A percentile compares a stretch with the other conserved stretches of the same genome.
These are phyloP conservation scores for Globisporangium nagaii DNA, from an alignment of 352 stramenopile genomes.

Conservation along the genomic window DNA sequence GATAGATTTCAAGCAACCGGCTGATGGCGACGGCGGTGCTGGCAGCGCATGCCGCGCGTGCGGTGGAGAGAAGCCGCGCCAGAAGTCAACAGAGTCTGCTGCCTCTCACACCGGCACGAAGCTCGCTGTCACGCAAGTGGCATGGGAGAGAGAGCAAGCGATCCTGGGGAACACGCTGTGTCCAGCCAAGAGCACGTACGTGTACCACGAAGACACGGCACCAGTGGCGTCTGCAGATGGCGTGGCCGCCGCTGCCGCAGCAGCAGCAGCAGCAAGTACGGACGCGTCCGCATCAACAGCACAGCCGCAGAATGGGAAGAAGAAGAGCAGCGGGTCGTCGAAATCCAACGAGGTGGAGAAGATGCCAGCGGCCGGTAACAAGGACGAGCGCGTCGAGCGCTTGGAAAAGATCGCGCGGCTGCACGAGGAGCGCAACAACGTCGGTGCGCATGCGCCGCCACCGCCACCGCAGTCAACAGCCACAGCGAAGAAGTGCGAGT, in stretches of 20 bases:
- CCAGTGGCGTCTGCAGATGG: too few relatives aligned
- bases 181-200: slow-evolving; percentile 57
- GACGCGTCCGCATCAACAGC: slow-evolving; percentile 5
- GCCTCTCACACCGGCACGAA: slow-evolving; percentile 8
- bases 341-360: slow-evolving; percentile 50
- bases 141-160: slow-evolving; percentile 52
- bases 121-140: slow-evolving; percentile 50
- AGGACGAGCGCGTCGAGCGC: slow-evolving; percentile 63
- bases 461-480: not conserved
- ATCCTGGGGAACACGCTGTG: slow-evolving; percentile 70
- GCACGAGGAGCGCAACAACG: slow-evolving; percentile 67
- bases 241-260: not conserved
- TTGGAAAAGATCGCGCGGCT: slow-evolving; percentile 57
- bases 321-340: slow-evolving; percentile 23
- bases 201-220: slow-evolving; percentile 65
- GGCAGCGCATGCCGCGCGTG: slow-evolving; percentile 38
- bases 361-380: slow-evolving; percentile 60
- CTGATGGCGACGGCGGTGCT: slow-evolving; percentile 24
- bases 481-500: slow-evolving; percentile 9
- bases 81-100: slow-evolving; percentile 3
- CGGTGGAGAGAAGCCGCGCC: slow-evolving; percentile 44
- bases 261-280: not conserved
- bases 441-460: slow-evolving; percentile 15
- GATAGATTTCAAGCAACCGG: slow-evolving; percentile 44
- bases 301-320: slow-evolving; percentile 33